These are phyloP conservation scores for Pulicaria dysenterica DNA, from an alignment of 129 eudicot species.

Conservation along the genomic window DNA sequence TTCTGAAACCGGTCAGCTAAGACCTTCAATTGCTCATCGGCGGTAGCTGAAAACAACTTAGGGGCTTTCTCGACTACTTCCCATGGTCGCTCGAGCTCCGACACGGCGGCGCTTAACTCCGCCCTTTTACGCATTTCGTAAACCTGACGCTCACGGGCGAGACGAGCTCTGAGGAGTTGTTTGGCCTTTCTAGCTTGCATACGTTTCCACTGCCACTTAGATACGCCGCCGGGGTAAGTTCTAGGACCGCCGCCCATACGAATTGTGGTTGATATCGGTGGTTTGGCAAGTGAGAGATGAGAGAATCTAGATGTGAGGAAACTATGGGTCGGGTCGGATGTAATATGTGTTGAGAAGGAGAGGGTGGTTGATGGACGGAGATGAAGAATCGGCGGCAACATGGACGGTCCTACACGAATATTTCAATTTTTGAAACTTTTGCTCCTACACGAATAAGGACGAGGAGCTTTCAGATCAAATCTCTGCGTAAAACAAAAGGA, in stretches of 20 bases:
- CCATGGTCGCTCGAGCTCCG: slow-evolving; percentile 93
- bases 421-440: no score
- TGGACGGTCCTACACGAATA: neutral
- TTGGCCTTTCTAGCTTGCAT: slow-evolving; percentile 83
- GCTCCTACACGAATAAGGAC: no score
- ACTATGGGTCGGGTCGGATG: slow-evolving; percentile 38
- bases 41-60: slow-evolving; percentile 61
- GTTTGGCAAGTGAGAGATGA: slow-evolving; percentile 37
- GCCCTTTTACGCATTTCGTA: slow-evolving; percentile 96
- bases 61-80: slow-evolving; percentile 81
- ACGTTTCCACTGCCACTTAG: slow-evolving; percentile 96
- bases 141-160: slow-evolving; percentile 83
- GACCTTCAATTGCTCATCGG: slow-evolving; percentile 88
- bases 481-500: neutral
- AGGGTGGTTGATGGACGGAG: slow-evolving; percentile 35
- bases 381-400: slow-evolving; percentile 42
- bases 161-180: slow-evolving; percentile 82
- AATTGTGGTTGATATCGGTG: slow-evolving; percentile 46
- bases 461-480: neutral
- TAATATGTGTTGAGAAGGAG: slow-evolving; percentile 42
- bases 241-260: slow-evolving; percentile 99
- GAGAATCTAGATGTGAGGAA: slow-evolving; percentile 38
- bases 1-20: slow-evolving; percentile 94
- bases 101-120: slow-evolving; percentile 78
- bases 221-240: slow-evolving; percentile 91